phyloP scores from a whole-genome alignment of 2,329 filamentous ascomycete species.

The Aureobasidium lini region DNA sequence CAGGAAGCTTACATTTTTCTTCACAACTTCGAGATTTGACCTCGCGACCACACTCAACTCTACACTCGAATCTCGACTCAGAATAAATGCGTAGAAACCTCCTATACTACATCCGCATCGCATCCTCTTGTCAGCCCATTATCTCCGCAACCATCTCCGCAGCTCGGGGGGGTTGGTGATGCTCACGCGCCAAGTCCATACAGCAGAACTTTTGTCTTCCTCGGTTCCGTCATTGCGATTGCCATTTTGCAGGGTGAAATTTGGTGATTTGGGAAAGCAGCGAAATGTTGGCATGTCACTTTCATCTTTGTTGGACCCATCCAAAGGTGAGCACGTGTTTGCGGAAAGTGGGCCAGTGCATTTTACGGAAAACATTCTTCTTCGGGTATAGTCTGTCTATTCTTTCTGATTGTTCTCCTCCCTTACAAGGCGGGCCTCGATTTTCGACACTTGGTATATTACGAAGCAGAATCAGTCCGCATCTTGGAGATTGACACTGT shows the following conservation, averaged over 20 bases:
- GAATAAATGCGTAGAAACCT: slow-evolving; percentile 51
- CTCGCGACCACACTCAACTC: slow-evolving; percentile 37
- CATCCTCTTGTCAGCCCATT: neutral
- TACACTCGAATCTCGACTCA: slow-evolving; percentile 36
- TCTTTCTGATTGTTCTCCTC: neutral
- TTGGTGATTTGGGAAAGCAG: neutral
- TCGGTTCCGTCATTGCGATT: neutral
- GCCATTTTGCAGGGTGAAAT: neutral
- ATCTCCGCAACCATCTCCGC: neutral
- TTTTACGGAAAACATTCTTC: neutral
- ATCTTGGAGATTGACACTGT: neutral
- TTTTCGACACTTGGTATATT: neutral
- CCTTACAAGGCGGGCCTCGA: neutral
- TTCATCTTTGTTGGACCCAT: neutral
- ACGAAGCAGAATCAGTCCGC: neutral
- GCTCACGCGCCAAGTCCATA: slow-evolving; percentile 50
- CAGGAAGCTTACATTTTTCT: slow-evolving; percentile 23
- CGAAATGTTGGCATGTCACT: neutral
- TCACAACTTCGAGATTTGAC: slow-evolving; percentile 39
- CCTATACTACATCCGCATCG: slow-evolving; percentile 38
- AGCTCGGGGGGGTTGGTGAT: neutral
- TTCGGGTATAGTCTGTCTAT: neutral
- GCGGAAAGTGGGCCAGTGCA: slow-evolving; percentile 3
- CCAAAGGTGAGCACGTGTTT: neutral
- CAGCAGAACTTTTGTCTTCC: slow-evolving; percentile 34